These are phyloP conservation scores for Neofusicoccum kwambonambiense DNA, from an alignment of 2,329 filamentous ascomycete genomes.

Conservation along the genomic window DNA sequence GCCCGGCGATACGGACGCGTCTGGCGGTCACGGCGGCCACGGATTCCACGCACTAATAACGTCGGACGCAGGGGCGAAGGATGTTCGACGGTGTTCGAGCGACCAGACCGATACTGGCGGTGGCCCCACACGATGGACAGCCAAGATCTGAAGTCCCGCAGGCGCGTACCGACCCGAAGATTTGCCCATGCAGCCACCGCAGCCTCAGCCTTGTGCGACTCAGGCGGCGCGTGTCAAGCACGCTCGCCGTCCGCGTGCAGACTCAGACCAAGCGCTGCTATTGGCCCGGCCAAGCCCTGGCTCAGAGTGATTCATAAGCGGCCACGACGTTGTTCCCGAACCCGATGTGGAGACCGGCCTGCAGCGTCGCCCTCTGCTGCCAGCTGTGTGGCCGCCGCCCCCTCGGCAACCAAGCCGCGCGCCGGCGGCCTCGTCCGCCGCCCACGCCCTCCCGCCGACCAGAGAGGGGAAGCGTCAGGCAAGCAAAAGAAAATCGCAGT, in stretches of 20 bases:
- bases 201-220: conserved; percentile 14
- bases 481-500: neutral
- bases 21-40: neutral
- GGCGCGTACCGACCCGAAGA: conserved; percentile 9
- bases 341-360: conserved; percentile 2
- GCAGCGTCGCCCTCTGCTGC: neutral
- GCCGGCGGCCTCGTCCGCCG: neutral
- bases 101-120: neutral
- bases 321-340: neutral
- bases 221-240: neutral
- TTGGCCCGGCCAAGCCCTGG: neutral
- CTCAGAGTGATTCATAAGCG: neutral
- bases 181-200: neutral
- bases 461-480: neutral
- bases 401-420: neutral
- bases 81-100: conserved; percentile 3
- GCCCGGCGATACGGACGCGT: conserved; percentile 1
- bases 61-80: neutral
- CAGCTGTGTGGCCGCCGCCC: neutral
- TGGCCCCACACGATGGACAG: neutral
- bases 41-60: neutral
- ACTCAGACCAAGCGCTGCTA: neutral
- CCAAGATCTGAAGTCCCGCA: conserved; percentile 12
- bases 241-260: neutral
- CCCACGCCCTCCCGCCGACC: neutral